These are phyloP conservation scores for Mycena pura DNA, from an alignment of 768 basidiomycete genomes.

Conservation along the genomic window DNA sequence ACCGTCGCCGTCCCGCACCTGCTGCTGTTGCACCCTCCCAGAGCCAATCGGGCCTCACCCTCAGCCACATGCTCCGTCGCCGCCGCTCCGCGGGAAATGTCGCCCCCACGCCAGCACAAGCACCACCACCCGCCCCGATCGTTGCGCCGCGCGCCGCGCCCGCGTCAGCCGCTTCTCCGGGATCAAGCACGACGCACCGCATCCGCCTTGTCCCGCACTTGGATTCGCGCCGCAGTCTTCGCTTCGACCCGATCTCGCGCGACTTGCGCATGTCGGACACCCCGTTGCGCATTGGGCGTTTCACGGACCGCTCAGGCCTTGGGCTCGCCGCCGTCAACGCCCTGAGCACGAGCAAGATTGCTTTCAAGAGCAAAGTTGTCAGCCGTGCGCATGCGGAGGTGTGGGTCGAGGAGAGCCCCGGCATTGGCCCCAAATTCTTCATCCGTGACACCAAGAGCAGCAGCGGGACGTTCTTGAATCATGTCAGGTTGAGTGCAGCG, in stretches of 20 bases:
- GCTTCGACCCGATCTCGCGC: constrained; percentile 91
- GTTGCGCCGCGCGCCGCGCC: neutral
- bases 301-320: constrained; percentile 84
- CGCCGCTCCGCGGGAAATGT: constrained; percentile 18
- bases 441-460: constrained; percentile 91
- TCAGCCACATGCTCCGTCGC: constrained; percentile 13
- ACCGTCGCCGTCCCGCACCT: neutral
- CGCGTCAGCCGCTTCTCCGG: neutral
- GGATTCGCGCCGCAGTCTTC: constrained; percentile 85
- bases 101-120: neutral
- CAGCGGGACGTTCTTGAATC: constrained; percentile 95
- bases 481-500: constrained; percentile 85
- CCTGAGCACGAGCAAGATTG: constrained; percentile 81
- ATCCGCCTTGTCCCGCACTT: constrained; percentile 96
- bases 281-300: constrained; percentile 88
- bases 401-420: constrained; percentile 63
- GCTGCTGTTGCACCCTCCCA: neutral
- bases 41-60: neutral
- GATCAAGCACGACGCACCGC: constrained; percentile 54
- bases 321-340: constrained; percentile 72
- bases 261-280: constrained; percentile 77
- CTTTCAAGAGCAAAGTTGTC: constrained; percentile 96
- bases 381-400: constrained; percentile 94
- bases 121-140: neutral
- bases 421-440: constrained; percentile 64